A percentile compares a stretch with the other conserved stretches of the same genome.
These are phyloP conservation scores for Lantana camara DNA, from an alignment of 257 asterid genomes.

Conservation along the genomic window DNA sequence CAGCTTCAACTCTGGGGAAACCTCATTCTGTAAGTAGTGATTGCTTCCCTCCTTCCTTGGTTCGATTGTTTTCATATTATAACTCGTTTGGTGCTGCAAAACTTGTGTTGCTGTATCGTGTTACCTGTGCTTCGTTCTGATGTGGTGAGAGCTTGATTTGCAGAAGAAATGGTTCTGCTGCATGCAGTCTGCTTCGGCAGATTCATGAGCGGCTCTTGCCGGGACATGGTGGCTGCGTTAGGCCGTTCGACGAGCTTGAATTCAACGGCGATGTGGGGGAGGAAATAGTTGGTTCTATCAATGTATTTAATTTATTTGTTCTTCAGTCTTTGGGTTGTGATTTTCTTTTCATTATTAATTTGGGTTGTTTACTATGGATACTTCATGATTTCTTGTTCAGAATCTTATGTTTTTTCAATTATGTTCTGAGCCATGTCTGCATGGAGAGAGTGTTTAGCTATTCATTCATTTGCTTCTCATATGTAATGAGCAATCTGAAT, in stretches of 20 bases:
- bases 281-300: not conserved
- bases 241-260: not conserved
- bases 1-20: constrained; percentile 63
- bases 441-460: too few relatives aligned
- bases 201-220: constrained; percentile 29
- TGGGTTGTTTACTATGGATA: not conserved
- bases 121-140: constrained; percentile 4
- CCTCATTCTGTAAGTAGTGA: constrained; percentile 62
- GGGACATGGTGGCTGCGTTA: too few relatives aligned
- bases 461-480: too few relatives aligned
- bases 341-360: not conserved
- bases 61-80: not conserved
- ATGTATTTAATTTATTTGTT: constrained; percentile 26
- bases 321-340: not conserved
- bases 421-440: too few relatives aligned
- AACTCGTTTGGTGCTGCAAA: too few relatives aligned
- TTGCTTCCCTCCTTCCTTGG: not conserved
- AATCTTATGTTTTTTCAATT: too few relatives aligned
- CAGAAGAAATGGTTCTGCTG: constrained; percentile 78
- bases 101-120: too few relatives aligned
- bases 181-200: constrained; percentile 49
- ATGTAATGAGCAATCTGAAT: too few relatives aligned
- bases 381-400: too few relatives aligned
- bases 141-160: constrained; percentile 17
- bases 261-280: not conserved